Conservation (phyloP, 805 yeast genomes). For the Maudiozyma bulderi region DNA sequence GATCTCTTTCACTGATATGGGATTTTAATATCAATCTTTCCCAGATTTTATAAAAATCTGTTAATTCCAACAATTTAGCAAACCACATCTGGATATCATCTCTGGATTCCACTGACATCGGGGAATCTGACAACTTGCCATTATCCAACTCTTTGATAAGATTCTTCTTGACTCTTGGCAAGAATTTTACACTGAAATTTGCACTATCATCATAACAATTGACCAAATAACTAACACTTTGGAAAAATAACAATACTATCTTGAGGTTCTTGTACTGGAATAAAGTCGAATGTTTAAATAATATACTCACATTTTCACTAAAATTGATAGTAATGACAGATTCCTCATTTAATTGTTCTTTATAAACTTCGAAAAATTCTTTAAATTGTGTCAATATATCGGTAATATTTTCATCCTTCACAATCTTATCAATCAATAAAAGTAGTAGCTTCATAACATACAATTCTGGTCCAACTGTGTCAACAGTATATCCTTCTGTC, state of each 20-base stretch:
- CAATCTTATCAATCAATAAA: constrained; percentile 15
- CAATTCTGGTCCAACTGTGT: constrained; percentile 4
- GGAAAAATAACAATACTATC: constrained; percentile 20
- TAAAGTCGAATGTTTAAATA: constrained; percentile 10
- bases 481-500: constrained; percentile 1
- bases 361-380: constrained; percentile 14
- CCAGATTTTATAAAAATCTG: constrained; percentile 19
- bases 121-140: not conserved
- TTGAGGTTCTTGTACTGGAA: constrained; percentile 23
- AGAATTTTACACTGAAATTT: constrained; percentile 22
- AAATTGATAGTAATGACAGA: constrained; percentile 2
- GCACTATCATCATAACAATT: constrained; percentile 26
- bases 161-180: constrained; percentile 20
- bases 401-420: constrained; percentile 23
- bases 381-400: constrained; percentile 19
- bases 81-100: constrained; percentile 13
- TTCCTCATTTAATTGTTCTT: constrained; percentile 4
- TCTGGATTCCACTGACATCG: constrained; percentile 5
- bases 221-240: constrained; percentile 26
- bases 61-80: constrained; percentile 9
- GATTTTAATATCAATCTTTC: constrained; percentile 12
- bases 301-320: constrained; percentile 7
- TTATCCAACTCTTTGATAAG: constrained; percentile 5
- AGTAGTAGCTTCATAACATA: constrained; percentile 21
- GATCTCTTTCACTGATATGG: not conserved